Base-by-base conservation (phyloP, 169 alveolate genomes). In the Eimeria maxima region DNA sequence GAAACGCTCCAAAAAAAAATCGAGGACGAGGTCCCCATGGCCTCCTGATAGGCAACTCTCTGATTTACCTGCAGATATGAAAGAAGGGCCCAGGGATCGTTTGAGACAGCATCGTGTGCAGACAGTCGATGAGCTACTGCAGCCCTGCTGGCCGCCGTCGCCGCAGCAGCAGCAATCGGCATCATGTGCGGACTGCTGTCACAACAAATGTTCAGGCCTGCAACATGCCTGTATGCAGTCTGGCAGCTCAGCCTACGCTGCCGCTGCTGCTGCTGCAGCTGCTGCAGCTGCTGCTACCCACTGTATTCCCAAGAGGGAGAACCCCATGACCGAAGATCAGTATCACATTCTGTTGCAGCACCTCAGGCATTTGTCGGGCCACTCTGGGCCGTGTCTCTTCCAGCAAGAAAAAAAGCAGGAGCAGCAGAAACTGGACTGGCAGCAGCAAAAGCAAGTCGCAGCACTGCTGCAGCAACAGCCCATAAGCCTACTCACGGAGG, bases 281-380 rank as follows among this genome's bases (percentile, higher is more conserved):
- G 53, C 44, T 29, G 86, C 86, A n/a, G 44, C 55, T 74, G 53
- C 86, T 3, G 86, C 86, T 74, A 74, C 86, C 11, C 86, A 74
- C 50, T 74, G 11, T 38, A 22, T 74, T 38, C 86, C 86, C 10
- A 74, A 44, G 22, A 74, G 86, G 44, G 86, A 74, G 44, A n/a
- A 74, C 86, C 86, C 86, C 1, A 74, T 74, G 86, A 74, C 86
- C 27, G 86, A 74, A 44, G 27, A 74, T 22, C 86, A 74, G 86
- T 74, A 74, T 3, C 44, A 29, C 55, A 74, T 74, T 29, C 22
- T 74, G 53, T 10, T 74, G 44, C 86, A 74, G 86, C 86, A 74
- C 86, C 50, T 74, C 29, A 74, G 86, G 86, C 55, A 27, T 20
- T 50, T 74, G 55, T 27, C 86, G 18, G 57, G 57, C 2, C 86